Evolutionary conservation across 208 protist species (phyloP).

Genomic region (Leishmania martiniquensis): DNA sequence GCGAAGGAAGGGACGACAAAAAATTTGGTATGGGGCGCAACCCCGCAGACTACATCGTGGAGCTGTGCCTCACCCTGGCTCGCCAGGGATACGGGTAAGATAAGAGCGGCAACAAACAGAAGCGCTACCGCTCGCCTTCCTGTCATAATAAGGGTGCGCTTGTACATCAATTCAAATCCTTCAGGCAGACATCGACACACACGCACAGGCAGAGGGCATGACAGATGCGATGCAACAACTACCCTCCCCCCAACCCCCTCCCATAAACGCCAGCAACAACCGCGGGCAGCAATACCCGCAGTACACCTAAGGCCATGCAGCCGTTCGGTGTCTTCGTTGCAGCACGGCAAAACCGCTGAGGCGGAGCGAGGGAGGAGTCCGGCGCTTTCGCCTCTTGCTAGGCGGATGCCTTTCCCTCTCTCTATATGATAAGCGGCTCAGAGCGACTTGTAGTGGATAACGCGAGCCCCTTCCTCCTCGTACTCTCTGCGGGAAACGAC

Average conservation of each 20-base stretch:
- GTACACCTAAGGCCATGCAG: neutral
- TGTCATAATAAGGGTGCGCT: neutral
- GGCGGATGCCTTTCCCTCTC: neutral
- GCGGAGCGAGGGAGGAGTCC: neutral
- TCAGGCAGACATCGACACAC: neutral
- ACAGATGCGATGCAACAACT: neutral
- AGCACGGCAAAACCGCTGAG: neutral
- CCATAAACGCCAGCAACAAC: neutral
- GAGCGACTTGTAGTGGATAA: conserved; percentile 90
- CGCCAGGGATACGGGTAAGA: neutral
- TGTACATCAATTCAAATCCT: neutral
- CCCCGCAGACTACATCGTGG: neutral
- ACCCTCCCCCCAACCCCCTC: neutral
- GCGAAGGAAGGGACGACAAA: neutral
- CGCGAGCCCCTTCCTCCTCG: conserved; percentile 81
- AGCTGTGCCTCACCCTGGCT: neutral
- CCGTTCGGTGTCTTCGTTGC: neutral
- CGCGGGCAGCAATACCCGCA: neutral
- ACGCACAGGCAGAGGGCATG: neutral
- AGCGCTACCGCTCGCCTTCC: neutral
- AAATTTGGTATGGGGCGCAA: neutral
- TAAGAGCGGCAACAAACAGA: neutral
- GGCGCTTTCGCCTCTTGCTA: neutral
- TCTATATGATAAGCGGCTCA: conserved; percentile 19
- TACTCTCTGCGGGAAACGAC: conserved; percentile 85